Evolutionary conservation across 768 basidiomycete genomes (phyloP).

Genomic region (Mycena metata): DNA sequence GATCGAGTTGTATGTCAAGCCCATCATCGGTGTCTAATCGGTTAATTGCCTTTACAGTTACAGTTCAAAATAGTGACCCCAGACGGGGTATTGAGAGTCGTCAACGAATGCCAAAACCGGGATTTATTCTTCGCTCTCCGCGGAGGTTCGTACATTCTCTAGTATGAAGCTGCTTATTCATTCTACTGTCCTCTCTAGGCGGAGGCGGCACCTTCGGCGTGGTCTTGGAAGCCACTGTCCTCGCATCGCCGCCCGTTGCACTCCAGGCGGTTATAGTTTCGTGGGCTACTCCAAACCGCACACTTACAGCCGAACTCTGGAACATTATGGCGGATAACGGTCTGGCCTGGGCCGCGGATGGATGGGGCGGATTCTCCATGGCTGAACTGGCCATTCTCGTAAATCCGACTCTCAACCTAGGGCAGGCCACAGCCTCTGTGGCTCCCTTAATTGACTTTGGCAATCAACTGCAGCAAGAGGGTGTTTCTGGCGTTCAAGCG

Average conservation of each 20-base stretch:
- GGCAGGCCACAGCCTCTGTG: slow-evolving; percentile 56
- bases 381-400: slow-evolving; percentile 55
- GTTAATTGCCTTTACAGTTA: slow-evolving; percentile 45
- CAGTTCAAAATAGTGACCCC: slow-evolving; percentile 68
- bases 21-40: neutral
- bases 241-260: slow-evolving; percentile 53
- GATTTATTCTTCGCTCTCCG: slow-evolving; percentile 70
- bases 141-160: slow-evolving; percentile 47
- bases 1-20: slow-evolving; percentile 57
- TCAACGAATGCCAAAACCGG: slow-evolving; percentile 61
- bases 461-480: slow-evolving; percentile 41
- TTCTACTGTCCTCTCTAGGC: slow-evolving; percentile 38
- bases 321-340: slow-evolving; percentile 54
- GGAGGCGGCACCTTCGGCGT: slow-evolving; percentile 63
- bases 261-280: slow-evolving; percentile 53
- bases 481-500: slow-evolving; percentile 43
- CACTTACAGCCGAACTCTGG: slow-evolving; percentile 50
- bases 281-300: slow-evolving; percentile 44
- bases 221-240: slow-evolving; percentile 51
- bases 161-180: neutral
- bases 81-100: slow-evolving; percentile 60
- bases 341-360: slow-evolving; percentile 57
- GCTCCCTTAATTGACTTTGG: slow-evolving; percentile 56
- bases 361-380: slow-evolving; percentile 62
- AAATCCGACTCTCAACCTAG: slow-evolving; percentile 55